Evolutionary conservation across 495 filamentous ascomycete genomes (phyloP).

Genomic region (Pyrenula aspistea): DNA sequence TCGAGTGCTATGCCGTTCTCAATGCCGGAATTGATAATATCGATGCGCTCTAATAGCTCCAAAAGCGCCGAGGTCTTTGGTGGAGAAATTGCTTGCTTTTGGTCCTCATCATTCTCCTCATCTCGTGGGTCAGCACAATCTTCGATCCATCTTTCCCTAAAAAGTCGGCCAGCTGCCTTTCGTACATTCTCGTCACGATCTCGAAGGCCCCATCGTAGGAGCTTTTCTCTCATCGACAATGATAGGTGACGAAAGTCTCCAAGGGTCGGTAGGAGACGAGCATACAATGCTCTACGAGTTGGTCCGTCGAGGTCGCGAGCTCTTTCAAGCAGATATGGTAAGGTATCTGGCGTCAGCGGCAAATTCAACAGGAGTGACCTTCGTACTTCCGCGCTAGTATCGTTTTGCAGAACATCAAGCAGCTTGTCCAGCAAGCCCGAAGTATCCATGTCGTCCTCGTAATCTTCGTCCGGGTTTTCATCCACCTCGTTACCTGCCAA

Average conservation of each 20-base stretch:
- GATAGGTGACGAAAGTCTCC: constrained; percentile 95
- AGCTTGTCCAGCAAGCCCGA: constrained; percentile 64
- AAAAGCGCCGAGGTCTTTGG: constrained; percentile 67
- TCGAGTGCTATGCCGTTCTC: constrained; percentile 84
- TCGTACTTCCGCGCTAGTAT: constrained; percentile 85
- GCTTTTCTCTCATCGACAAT: constrained; percentile 88
- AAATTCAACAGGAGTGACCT: constrained; percentile 81
- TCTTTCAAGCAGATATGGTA: constrained; percentile 87
- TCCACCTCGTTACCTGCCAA: constrained; percentile 73
- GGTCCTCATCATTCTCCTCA: constrained; percentile 27
- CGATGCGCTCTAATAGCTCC: constrained; percentile 87
- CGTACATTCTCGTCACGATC: constrained; percentile 92
- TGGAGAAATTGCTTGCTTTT: constrained; percentile 34
- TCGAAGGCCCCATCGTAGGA: constrained; percentile 88
- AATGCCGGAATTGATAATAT: constrained; percentile 77
- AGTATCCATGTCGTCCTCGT: constrained; percentile 42
- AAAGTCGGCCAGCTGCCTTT: constrained; percentile 79
- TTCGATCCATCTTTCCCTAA: constrained; percentile 91
- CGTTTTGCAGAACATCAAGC: constrained; percentile 86
- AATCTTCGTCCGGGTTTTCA: constrained; percentile 57
- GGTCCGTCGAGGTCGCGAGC: constrained; percentile 77
- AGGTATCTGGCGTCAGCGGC: constrained; percentile 62
- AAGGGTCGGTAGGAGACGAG: constrained; percentile 73
- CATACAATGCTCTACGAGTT: constrained; percentile 77
- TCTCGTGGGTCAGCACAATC: constrained; percentile 63